These are phyloP conservation scores for Penicillium sp. DNA, from an alignment of 2,329 filamentous ascomycete species.

Conservation along the genomic window DNA sequence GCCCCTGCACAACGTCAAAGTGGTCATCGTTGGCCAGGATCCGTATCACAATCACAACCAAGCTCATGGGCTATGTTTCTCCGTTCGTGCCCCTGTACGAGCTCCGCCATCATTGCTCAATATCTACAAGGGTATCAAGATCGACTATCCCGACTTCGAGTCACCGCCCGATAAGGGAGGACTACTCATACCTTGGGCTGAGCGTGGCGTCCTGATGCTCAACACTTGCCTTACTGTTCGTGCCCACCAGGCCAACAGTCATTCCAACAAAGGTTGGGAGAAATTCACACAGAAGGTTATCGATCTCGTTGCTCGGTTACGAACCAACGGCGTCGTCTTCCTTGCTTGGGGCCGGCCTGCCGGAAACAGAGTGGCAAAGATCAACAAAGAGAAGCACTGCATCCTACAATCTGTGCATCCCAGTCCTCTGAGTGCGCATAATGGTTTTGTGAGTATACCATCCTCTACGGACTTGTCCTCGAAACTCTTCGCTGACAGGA, in stretches of 20 bases:
- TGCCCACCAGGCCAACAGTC: slow-evolving; percentile 81
- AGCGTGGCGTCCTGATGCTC: slow-evolving; percentile 85
- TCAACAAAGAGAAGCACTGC: slow-evolving; percentile 71
- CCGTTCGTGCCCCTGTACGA: slow-evolving; percentile 80
- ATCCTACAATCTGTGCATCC: slow-evolving; percentile 88
- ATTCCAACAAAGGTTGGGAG: slow-evolving; percentile 88
- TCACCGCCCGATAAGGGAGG: slow-evolving; percentile 75
- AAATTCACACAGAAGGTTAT: slow-evolving; percentile 87
- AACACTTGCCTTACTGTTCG: slow-evolving; percentile 95
- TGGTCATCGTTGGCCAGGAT: slow-evolving; percentile 92
- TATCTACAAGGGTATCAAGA: slow-evolving; percentile 84
- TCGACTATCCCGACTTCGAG: slow-evolving; percentile 79
- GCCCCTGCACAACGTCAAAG: slow-evolving; percentile 81
- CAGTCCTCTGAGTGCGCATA: slow-evolving; percentile 79
- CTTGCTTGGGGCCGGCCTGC: slow-evolving; percentile 90
- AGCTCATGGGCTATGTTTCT: slow-evolving; percentile 95
- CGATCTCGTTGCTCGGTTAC: slow-evolving; percentile 74
- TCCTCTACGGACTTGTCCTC: neutral
- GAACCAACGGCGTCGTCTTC: slow-evolving; percentile 83
- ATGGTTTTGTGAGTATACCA: slow-evolving; percentile 64
- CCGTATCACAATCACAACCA: slow-evolving; percentile 96
- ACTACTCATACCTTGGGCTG: slow-evolving; percentile 87
- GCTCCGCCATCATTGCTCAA: slow-evolving; percentile 89
- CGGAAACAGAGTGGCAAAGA: slow-evolving; percentile 69
- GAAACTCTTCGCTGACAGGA: neutral